Evolutionary conservation across 192 early-diverging fungal genomes (phyloP).

Genomic region (Coemansia brasiliensis): DNA sequence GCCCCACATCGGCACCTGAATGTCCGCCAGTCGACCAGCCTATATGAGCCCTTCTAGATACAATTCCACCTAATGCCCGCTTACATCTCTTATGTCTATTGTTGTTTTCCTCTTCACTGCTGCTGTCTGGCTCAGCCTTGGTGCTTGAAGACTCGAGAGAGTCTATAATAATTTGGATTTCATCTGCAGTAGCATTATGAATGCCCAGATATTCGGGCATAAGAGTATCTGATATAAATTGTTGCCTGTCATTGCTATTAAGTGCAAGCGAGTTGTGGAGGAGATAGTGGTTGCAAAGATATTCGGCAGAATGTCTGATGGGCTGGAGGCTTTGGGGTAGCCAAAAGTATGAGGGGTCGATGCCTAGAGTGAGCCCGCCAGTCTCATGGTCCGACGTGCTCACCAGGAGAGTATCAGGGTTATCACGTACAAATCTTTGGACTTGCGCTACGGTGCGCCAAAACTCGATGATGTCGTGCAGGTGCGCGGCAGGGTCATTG

Average conservation of each 20-base stretch:
- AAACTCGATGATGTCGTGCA: conserved; percentile 62
- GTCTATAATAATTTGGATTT: conserved; percentile 8
- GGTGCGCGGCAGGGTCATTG: conserved; percentile 61
- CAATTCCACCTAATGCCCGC: conserved; percentile 21
- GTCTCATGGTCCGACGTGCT: conserved; percentile 68
- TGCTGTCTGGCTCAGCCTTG: background rate
- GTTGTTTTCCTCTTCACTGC: background rate
- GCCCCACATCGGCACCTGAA: conserved; percentile 87
- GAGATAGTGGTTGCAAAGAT: conserved; percentile 15
- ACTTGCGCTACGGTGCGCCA: conserved; percentile 56
- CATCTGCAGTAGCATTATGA: conserved; percentile 19
- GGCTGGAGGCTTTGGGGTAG: conserved; percentile 29
- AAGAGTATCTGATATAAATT: conserved; percentile 8
- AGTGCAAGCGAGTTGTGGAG: background rate
- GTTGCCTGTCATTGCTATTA: background rate
- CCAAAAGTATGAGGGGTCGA: conserved; percentile 59
- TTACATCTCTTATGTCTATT: conserved; percentile 18
- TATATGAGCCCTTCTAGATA: conserved; percentile 32
- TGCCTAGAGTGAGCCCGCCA: conserved; percentile 58
- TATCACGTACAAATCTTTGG: conserved; percentile 43
- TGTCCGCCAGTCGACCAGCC: conserved; percentile 87
- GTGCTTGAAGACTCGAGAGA: background rate
- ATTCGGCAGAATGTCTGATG: conserved; percentile 38
- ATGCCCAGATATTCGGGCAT: conserved; percentile 40
- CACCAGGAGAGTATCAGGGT: conserved; percentile 57